Conservation (phyloP, 768 basidiomycete genomes). For the Agaricus subrufescens region DNA sequence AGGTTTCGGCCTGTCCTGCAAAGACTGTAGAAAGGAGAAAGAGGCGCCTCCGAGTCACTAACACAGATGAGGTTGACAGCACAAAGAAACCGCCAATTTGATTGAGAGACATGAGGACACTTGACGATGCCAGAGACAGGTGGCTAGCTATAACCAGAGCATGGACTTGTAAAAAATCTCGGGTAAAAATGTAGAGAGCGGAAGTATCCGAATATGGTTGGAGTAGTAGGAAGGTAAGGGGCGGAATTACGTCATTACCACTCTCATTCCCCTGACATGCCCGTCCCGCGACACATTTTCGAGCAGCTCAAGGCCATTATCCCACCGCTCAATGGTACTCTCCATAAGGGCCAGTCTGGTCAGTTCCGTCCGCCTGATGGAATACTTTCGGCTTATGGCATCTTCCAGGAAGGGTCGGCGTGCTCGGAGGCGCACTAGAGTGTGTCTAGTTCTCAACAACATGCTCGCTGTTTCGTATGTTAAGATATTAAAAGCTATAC, state of each 20-base stretch:
- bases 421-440: constrained; percentile 93
- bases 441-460: constrained; percentile 31
- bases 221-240: background rate
- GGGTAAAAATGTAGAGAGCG: too few species aligned
- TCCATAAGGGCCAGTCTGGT: constrained; percentile 97
- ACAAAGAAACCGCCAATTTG: too few species aligned
- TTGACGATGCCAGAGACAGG: too few species aligned
- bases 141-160: too few species aligned
- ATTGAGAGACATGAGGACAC: too few species aligned
- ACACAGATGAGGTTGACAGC: too few species aligned
- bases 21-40: too few species aligned
- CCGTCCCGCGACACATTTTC: constrained; percentile 54
- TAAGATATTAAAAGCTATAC: constrained; percentile 62
- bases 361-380: constrained; percentile 14
- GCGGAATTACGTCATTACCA: background rate
- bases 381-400: background rate
- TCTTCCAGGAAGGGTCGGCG: constrained; percentile 74
- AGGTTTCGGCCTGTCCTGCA: too few species aligned
- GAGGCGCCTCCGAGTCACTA: too few species aligned
- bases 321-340: constrained; percentile 80
- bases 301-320: constrained; percentile 79
- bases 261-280: constrained; percentile 35
- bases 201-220: too few species aligned
- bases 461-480: background rate
- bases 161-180: too few species aligned